Conservation (phyloP, 192 early-diverging fungal species). For the Lunasporangiospora selenospora region DNA sequence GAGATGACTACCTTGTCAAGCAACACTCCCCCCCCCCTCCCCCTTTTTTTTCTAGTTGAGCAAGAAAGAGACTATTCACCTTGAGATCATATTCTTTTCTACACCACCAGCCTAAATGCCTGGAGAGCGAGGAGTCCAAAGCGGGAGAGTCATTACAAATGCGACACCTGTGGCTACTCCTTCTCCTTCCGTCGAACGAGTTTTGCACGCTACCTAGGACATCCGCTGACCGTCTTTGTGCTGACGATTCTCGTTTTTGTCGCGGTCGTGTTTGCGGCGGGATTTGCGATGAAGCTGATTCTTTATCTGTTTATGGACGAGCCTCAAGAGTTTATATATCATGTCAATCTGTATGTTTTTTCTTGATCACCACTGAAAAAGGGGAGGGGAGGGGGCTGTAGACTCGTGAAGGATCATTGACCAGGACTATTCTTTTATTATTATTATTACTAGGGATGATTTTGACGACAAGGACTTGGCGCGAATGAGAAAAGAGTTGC, state of each 20-base stretch:
- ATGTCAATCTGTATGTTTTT: conserved; percentile 21
- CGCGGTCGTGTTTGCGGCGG: conserved; percentile 22
- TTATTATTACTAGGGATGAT: conserved; percentile 23
- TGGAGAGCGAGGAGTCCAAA: conserved; percentile 60
- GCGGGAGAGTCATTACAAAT: conserved; percentile 62
- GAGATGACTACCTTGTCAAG: neutral
- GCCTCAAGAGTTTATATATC: conserved; percentile 29
- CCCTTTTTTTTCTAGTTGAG: neutral
- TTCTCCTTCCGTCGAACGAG: conserved; percentile 61
- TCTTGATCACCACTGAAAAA: neutral
- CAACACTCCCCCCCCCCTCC: neutral
- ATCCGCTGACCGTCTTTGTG: conserved; percentile 55
- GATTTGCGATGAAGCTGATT: conserved; percentile 36
- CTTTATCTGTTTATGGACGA: conserved; percentile 35
- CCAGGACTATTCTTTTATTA: too few species aligned
- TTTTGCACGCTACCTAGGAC: conserved; percentile 51
- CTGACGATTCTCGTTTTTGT: conserved; percentile 33
- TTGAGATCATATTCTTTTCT: neutral
- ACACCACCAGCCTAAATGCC: conserved; percentile 49
- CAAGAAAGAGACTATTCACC: neutral
- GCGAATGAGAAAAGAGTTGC: conserved; percentile 2
- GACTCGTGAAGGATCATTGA: too few species aligned
- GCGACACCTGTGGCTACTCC: conserved; percentile 64
- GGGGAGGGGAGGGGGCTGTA: neutral
- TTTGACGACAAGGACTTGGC: conserved; percentile 18